Conservation (phyloP, 2,329 filamentous ascomycete species). For the Penicillium glabrum region DNA sequence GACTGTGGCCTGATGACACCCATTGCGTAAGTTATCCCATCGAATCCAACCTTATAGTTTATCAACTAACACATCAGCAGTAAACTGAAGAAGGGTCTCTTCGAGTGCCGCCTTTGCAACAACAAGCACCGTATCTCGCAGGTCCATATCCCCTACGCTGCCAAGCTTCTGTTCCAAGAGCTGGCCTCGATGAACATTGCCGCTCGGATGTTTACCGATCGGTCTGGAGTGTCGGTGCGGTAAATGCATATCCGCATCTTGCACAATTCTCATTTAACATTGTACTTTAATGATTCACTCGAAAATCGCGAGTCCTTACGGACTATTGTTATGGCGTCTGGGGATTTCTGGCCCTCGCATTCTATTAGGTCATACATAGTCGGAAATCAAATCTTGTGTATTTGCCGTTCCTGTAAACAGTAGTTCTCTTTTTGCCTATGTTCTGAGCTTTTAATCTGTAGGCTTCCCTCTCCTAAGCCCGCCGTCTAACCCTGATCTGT, state of each 20-base stretch:
- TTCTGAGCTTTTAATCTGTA: too few species aligned
- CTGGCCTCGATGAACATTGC: constrained; percentile 98
- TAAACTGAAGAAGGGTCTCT: constrained; percentile 91
- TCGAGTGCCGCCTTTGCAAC: constrained; percentile 95
- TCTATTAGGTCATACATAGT: constrained; percentile 26
- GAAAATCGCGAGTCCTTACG: constrained; percentile 22
- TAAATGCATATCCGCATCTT: constrained; percentile 19
- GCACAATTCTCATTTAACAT: constrained; percentile 7
- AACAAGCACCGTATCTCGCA: constrained; percentile 99
- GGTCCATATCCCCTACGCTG: constrained; percentile 95
- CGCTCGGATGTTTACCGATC: constrained; percentile 90
- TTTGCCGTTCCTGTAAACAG: background rate
- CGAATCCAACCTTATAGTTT: constrained; percentile 1
- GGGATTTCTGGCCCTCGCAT: constrained; percentile 20
- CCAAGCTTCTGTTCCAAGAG: constrained; percentile 98
- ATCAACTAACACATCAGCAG: constrained; percentile 45
- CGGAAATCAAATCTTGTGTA: constrained; percentile 1
- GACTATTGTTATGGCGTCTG: constrained; percentile 24
- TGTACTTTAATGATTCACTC: constrained; percentile 29
- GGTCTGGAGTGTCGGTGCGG: constrained; percentile 45
- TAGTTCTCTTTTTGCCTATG: background rate
- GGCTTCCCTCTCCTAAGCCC: too few species aligned
- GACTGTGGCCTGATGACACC: constrained; percentile 99
- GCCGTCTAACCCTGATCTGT: too few species aligned
- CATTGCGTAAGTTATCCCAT: constrained; percentile 78